Conservation (phyloP, 106 monocot genomes). For the Agapanthus africanus region DNA sequence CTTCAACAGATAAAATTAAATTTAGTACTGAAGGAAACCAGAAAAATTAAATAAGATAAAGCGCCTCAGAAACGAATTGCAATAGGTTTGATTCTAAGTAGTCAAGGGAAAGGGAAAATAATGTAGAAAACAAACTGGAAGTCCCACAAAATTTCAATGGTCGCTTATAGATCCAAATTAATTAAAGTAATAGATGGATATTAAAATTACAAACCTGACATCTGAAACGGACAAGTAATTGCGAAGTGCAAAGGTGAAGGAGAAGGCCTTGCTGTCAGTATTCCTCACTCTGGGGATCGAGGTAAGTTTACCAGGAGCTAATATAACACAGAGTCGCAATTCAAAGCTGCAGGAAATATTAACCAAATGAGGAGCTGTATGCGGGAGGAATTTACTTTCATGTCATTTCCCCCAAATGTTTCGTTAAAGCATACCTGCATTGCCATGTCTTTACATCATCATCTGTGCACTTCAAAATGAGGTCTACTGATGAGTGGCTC, state of each 20-base stretch:
- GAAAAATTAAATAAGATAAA: too few relatives aligned
- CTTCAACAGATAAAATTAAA: neutral
- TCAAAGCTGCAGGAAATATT: slow-evolving; percentile 52
- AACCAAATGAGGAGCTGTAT: slow-evolving; percentile 3
- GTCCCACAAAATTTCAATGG: neutral
- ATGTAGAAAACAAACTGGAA: neutral
- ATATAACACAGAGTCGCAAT: slow-evolving; percentile 41
- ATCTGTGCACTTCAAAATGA: slow-evolving; percentile 51
- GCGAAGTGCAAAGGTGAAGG: slow-evolving; percentile 45
- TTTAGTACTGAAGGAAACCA: too few relatives aligned
- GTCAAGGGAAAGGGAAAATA: neutral
- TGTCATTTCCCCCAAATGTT: neutral
- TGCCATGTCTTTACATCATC: slow-evolving; percentile 58
- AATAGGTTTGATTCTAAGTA: neutral
- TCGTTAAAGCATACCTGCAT: slow-evolving; percentile 24
- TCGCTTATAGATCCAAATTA: neutral
- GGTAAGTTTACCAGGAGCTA: slow-evolving; percentile 38
- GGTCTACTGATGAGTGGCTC: slow-evolving; percentile 39
- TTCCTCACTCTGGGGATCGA: slow-evolving; percentile 59
- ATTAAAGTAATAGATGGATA: too few relatives aligned
- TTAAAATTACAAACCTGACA: slow-evolving; percentile 41
- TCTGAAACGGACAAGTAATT: slow-evolving; percentile 58
- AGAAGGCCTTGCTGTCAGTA: slow-evolving; percentile 38
- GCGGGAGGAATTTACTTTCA: slow-evolving; percentile 6
- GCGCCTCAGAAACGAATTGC: neutral